A percentile compares a stretch with the other conserved stretches of the same genome.
Conservation (phyloP, 495 filamentous ascomycete genomes). For the Lepidopterella palustris region DNA sequence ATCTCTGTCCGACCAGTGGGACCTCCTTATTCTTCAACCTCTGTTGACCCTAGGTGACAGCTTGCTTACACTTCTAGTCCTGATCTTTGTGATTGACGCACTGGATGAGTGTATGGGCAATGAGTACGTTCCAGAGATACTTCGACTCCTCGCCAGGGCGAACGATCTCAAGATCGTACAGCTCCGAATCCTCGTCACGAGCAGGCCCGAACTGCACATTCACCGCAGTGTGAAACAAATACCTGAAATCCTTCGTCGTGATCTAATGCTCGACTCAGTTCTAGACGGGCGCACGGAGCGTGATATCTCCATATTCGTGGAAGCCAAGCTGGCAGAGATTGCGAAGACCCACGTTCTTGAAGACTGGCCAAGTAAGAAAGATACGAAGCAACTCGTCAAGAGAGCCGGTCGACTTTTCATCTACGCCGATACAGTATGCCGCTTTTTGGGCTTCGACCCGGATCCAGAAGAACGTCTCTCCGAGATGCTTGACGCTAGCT, state of each 20-base stretch:
- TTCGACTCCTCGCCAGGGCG: conserved; percentile 28
- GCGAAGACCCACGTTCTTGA: background rate
- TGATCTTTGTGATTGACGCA: conserved; percentile 33
- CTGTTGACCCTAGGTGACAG: background rate
- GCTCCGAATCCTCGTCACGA: conserved; percentile 33
- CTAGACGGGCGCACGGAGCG: conserved; percentile 26
- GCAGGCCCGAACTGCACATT: conserved; percentile 34
- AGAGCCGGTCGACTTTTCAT: conserved; percentile 34
- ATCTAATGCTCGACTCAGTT: conserved; percentile 33
- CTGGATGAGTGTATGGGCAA: conserved; percentile 33
- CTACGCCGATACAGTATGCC: conserved; percentile 21
- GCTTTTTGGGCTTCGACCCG: background rate
- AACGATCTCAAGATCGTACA: conserved; percentile 14
- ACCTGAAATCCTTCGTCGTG: conserved; percentile 8
- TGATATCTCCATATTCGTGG: conserved; percentile 35
- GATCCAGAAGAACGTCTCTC: conserved; percentile 12
- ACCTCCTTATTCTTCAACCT: conserved; percentile 5
- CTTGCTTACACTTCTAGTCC: background rate
- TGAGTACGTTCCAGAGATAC: conserved; percentile 22
- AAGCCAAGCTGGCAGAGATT: conserved; percentile 8
- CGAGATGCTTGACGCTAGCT: conserved; percentile 11
- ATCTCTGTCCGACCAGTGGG: conserved; percentile 3
- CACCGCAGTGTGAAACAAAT: conserved; percentile 17
- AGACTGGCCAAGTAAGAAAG: conserved; percentile 39
- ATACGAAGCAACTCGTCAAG: conserved; percentile 31